Base-by-base conservation (phyloP, 2,329 filamentous ascomycete genomes). In the Nothophoma quercina region DNA sequence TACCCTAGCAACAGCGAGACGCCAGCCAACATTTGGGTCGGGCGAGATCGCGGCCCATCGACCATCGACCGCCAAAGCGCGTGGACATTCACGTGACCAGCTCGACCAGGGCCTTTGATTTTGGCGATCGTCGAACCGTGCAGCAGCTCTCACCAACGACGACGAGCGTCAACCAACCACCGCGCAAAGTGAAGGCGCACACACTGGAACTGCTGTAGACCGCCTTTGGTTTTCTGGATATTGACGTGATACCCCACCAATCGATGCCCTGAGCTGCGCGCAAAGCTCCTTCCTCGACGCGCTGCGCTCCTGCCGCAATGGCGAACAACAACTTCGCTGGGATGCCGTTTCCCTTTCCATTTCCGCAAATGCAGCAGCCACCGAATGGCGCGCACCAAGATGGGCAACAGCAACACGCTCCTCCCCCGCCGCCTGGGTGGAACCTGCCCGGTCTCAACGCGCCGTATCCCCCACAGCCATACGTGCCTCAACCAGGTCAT, bases 301-400 rank as follows among this genome's bases (percentile, higher is more conserved):
- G 51, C 40, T 33, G 45, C 51, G 39, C 51, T 40, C 43, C 44
- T 49, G 36, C 51, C 35, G 40, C 40, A 22, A 72, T 72, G 70
- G 68, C 68, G 13, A 68, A 64, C 49, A 52, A 64, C 61, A 64
- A 70, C 56, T 63, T 65, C 49, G 60, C 50, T 16, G 51, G 44
- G 28, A 62, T 65, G 35, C 62, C 64, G 45, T 65, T 69, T 39
- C 56, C 56, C 12, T 62, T 56, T 25, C 59, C 63, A 10, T 61
- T 55, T 8, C 60, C 51, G 8, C 51, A 47, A 13, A 39, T 43
- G 43, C 50, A 52, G 42, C 50, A 38, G 28, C 36, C 36, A 3
- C 43, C 39, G 4, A 30, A 41, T 29, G 28, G 23, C 34, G 18
- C 48, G 18, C 50, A 43, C 9, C 39, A 39, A 8, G 50, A 53